phyloP scores from a whole-genome alignment of 2,329 filamentous ascomycete genomes.

The Xylaria sp. region DNA sequence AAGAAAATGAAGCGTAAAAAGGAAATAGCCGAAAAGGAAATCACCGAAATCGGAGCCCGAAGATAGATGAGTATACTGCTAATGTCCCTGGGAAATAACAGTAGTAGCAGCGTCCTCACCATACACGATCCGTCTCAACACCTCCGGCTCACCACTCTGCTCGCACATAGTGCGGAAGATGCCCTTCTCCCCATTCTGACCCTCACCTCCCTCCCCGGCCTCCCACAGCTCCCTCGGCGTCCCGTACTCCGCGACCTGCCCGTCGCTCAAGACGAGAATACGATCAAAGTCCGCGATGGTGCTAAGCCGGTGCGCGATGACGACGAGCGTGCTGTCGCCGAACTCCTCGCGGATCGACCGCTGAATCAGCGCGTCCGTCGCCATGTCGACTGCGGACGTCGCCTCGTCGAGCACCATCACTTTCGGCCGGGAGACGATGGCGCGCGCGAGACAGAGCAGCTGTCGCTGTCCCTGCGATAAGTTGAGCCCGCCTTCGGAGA shows the following conservation, averaged over 20 bases:
- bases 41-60: neutral
- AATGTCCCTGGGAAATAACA: neutral
- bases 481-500: conserved; percentile 79
- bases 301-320: conserved; percentile 80
- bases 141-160: conserved; percentile 40
- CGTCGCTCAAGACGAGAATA: conserved; percentile 77
- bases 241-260: conserved; percentile 74
- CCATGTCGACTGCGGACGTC: conserved; percentile 82
- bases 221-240: conserved; percentile 71
- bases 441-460: conserved; percentile 78
- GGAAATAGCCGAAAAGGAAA: neutral
- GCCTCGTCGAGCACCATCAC: conserved; percentile 86
- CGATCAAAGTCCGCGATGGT: conserved; percentile 82
- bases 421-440: conserved; percentile 76
- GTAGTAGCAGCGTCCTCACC: conserved; percentile 14
- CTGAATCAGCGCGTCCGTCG: conserved; percentile 79
- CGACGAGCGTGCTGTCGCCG: conserved; percentile 70
- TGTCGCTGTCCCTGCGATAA: conserved; percentile 81
- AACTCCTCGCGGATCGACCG: conserved; percentile 78
- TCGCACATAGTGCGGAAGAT: conserved; percentile 41
- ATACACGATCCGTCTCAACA: conserved; percentile 36
- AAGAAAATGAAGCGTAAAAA: neutral
- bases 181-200: conserved; percentile 20
- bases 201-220: conserved; percentile 9
- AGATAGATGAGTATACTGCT: neutral